These are phyloP conservation scores for Penicillium fuscoglaucum DNA, from an alignment of 2,329 filamentous ascomycete genomes.

Conservation along the genomic window DNA sequence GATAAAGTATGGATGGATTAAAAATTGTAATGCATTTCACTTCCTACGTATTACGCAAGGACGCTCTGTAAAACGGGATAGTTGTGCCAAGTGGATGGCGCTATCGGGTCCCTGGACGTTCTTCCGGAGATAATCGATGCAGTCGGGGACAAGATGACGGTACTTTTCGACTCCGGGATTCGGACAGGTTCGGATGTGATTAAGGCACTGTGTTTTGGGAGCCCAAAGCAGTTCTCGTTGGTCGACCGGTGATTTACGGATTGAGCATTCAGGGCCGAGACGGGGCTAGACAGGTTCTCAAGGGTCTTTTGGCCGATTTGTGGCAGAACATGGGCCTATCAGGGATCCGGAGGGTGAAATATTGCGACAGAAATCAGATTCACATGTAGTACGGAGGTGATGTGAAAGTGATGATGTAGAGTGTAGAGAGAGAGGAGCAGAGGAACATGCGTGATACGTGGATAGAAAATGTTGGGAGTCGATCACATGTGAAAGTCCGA, in stretches of 20 bases:
- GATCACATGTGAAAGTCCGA: constrained; percentile 11
- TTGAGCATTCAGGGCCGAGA: constrained; percentile 56
- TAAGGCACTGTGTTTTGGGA: constrained; percentile 55
- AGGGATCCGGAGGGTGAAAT: constrained; percentile 47
- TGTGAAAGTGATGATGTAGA: constrained; percentile 36
- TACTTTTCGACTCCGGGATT: constrained; percentile 55
- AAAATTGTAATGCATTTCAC: neutral
- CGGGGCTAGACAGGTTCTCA: constrained; percentile 55
- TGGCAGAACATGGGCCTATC: constrained; percentile 59
- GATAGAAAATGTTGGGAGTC: neutral
- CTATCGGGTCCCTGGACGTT: constrained; percentile 53
- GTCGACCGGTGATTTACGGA: constrained; percentile 60
- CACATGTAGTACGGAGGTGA: constrained; percentile 41
- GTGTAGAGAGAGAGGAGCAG: neutral
- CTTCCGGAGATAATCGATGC: constrained; percentile 62
- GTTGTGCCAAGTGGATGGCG: constrained; percentile 45
- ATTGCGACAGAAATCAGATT: constrained; percentile 37
- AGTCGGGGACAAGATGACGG: constrained; percentile 50
- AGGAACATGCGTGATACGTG: neutral
- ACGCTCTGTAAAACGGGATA: neutral
- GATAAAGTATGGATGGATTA: neutral
- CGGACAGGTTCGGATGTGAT: constrained; percentile 52
- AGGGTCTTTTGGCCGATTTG: constrained; percentile 53
- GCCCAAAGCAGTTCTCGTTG: constrained; percentile 59
- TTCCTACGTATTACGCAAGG: neutral